Conservation (phyloP, 495 filamentous ascomycete species). For the Monascus purpureus region DNA sequence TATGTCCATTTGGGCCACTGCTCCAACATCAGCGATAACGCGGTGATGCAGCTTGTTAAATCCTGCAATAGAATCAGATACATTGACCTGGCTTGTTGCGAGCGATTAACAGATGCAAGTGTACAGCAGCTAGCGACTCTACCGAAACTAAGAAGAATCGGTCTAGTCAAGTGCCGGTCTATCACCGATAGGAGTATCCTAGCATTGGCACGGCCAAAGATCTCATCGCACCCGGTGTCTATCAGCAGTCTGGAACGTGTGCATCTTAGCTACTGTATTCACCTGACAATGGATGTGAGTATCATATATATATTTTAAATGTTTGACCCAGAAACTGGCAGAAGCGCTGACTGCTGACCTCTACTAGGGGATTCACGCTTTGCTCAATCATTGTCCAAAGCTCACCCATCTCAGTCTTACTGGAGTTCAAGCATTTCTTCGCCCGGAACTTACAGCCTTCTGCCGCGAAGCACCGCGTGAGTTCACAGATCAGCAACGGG, state of each 20-base stretch:
- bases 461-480: constrained; percentile 81
- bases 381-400: constrained; percentile 81
- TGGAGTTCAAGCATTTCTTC: constrained; percentile 70
- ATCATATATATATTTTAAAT: no score
- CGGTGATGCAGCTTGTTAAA: constrained; percentile 69
- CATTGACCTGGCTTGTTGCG: constrained; percentile 92
- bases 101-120: constrained; percentile 73
- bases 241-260: constrained; percentile 71
- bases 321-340: no score
- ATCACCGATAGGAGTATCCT: constrained; percentile 85
- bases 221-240: constrained; percentile 25
- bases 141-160: constrained; percentile 87
- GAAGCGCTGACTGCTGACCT: constrained; percentile 5
- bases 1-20: constrained; percentile 95
- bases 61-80: constrained; percentile 89
- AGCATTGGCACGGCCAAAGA: constrained; percentile 54
- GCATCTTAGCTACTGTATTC: constrained; percentile 89
- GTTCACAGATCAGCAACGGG: constrained; percentile 89
- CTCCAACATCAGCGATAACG: constrained; percentile 72
- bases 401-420: constrained; percentile 93
- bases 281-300: constrained; percentile 65
- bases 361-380: constrained; percentile 73
- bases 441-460: constrained; percentile 62
- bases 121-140: constrained; percentile 74
- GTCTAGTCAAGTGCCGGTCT: constrained; percentile 79